These are phyloP conservation scores for Mucor indicus DNA, from an alignment of 371 early-diverging fungal species.

Conservation along the genomic window DNA sequence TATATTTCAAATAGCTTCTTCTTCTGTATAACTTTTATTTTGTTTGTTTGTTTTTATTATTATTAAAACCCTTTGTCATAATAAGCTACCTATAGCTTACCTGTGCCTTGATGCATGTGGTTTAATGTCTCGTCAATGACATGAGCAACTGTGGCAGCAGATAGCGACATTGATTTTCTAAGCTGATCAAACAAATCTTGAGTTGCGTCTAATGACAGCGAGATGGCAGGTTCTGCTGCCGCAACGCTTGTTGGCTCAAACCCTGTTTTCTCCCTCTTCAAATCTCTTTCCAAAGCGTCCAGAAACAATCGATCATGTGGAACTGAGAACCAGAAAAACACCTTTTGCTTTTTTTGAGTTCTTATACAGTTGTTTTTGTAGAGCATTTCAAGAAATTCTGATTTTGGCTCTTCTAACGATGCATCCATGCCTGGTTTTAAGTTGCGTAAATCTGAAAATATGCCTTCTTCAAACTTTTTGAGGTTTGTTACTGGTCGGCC, in stretches of 20 bases:
- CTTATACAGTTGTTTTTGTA: slow-evolving; percentile 98
- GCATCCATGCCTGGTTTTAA: slow-evolving; percentile 98
- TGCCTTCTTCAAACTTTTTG: slow-evolving; percentile 99
- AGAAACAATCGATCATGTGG: slow-evolving; percentile 95
- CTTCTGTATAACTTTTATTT: no score
- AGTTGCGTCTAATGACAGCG: slow-evolving; percentile 54
- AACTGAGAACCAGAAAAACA: slow-evolving; percentile 98
- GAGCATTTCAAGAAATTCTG: slow-evolving; percentile 95
- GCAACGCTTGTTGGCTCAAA: slow-evolving; percentile 76
- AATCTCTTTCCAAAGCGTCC: slow-evolving; percentile 98
- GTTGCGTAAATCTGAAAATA: slow-evolving; percentile 96
- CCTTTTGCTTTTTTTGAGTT: slow-evolving; percentile 99
- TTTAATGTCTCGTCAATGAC: slow-evolving; percentile 17
- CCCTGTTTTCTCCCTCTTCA: slow-evolving; percentile 90
- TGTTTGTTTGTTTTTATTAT: not conserved
- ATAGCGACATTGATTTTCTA: slow-evolving; percentile 37
- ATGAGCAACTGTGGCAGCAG: slow-evolving; percentile 33
- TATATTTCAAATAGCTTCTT: no score
- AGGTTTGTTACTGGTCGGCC: slow-evolving; percentile 87
- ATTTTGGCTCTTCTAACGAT: slow-evolving; percentile 95
- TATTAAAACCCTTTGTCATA: no score
- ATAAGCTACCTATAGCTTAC: no score
- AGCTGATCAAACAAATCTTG: slow-evolving; percentile 61
- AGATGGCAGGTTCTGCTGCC: slow-evolving; percentile 56
- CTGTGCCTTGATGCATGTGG: no score